Base-by-base conservation (phyloP, 352 stramenopile genomes). In the Pythium myriotylum region DNA sequence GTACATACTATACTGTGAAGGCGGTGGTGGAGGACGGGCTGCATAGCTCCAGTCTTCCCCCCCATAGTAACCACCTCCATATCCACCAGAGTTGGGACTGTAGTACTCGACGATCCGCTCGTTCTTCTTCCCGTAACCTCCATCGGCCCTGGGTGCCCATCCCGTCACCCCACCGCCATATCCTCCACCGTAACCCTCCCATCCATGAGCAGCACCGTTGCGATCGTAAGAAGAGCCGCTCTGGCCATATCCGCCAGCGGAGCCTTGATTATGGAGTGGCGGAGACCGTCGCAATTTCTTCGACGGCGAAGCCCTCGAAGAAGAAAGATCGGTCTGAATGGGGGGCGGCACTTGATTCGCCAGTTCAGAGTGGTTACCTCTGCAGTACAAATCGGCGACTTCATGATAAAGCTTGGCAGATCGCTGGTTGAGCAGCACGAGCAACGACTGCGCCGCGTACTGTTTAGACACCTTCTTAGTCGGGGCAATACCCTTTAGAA, bases 401-500 rank as follows among this genome's bases (percentile, higher is more conserved):
- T 88, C 70, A 26, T 81, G 45, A 40, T 91, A 93, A 26, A 70
- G 77, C 26, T 57, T 72, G 5, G 66, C 67, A 1, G 70, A 76
- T 17, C 67, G 77, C 51, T 89, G 68, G 27, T 93, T 81, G 12
- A 95, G 65, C 49, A 85, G 26, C n/a, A 72, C 71, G 12, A 95
- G 70, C 41, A 93, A 68, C 19, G 84, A 70, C 65, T 95, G 86
- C 0, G 86, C 84, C 27, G 78, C 83, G 32, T 88, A 68, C 47
- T 95, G 86, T 72, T 93, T 95, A 19, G 86, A 77, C 23, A 90
- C 74, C 56, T 90, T 89, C 57, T 95, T 95, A 5, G 84, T 92
- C 14, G 82, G 81, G 8, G 81, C 86, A 49, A 86, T 61, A 16
- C 82, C 82, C 84, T 92, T 37, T 3, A 62, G 12, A 49, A 24